Evolutionary conservation across 352 stramenopile species (phyloP), one percentile per base, ranked within the genome.

Genomic region (Pythium graminicola): DNA sequence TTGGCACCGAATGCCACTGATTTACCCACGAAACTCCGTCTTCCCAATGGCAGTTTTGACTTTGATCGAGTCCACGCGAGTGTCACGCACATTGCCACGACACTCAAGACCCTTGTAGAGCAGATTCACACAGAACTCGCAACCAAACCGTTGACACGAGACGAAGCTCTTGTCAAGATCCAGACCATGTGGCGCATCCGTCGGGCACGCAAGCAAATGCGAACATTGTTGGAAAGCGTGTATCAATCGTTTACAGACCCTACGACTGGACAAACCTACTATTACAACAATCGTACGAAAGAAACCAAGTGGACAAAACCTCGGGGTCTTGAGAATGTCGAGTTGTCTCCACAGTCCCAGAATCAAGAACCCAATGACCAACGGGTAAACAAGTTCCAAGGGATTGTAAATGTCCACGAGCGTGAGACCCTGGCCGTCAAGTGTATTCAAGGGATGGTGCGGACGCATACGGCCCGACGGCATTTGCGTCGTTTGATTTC

Each of bases 251-350:
- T 77, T 52, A 88, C 84, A 57, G 80, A 91, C 39, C 59, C 75
- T 22, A 67, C 80, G 20, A 85, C 76, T 24, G 77, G 74, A 1
- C 45, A 66, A 3, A 81, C 73, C 50, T 89, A 89, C 58, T 92
- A 92, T 57, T 50, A 85, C 62, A 85, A 89, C 54, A 80, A 71
- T 35, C 66, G 67, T 14, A 86, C 77, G 23, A 67, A 74, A 19
- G 69, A 88, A 61, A 88, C 72, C 24, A 85, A 76, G 45, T 92
- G 81, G 78, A 70, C 85, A 35, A 89, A 88, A 45, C 81, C 78
- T 17, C 69, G 60, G 19, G 67, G 57, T 9, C 65, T 89, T 7
- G 73, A 67, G 3, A 45, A 6, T 10, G 17, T 16, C 17, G 48
- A 54, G 6, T 38, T 40, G 14, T 20, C 22, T 1, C 23, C 26